Base-by-base conservation (phyloP, 306 rosid species). In the Gleditsia sinensis region DNA sequence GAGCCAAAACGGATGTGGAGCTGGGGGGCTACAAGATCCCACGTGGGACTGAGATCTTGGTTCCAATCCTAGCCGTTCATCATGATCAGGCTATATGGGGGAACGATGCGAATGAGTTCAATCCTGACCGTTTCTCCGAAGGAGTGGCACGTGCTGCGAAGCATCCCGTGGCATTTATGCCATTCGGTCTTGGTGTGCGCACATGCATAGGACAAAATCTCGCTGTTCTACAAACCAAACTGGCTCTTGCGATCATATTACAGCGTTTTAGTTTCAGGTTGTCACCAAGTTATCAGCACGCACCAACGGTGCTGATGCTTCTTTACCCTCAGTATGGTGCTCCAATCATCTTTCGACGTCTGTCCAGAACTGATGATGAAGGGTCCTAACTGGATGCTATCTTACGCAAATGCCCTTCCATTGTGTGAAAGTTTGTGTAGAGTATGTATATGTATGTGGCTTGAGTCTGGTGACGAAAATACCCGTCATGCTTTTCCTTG, bases 261-360 rank as follows among this genome's bases (percentile, higher is more conserved):
- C 99, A 90, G 83, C 96, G 98, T 32, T 90, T 94, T 86, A 78
- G 84, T 3, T 94, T 94, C 82, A 83, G 84, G 63, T 67, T 94
- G 80, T 88, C 97, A 67, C 96, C 97, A 1, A 83, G 81, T 64
- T 94, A 94, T 83, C 95, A 84, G 40, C 99, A 94, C 23, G 99
- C 97, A 23, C 99, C 99, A 39, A 88, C 98, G 66, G 99, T 92
- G 34, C 87, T 87, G 75, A 94, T 94, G 97, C 82, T 92, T 40
- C 97, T 94, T 6, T 85, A 94, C 70, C 99, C 99, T 9, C 99
- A 94, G 67, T 65, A 94, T 59, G 99, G 99, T 11, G 99, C 97
- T 0, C 97, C 99, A 42, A 75, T 94, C 78, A 69, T 88, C 36
- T 90, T 94, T 74, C 83, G 76, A 62, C 87, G 60, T n/a, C 58